phyloP scores from a whole-genome alignment of 306 rosid species.

The Vigna trinervia region DNA sequence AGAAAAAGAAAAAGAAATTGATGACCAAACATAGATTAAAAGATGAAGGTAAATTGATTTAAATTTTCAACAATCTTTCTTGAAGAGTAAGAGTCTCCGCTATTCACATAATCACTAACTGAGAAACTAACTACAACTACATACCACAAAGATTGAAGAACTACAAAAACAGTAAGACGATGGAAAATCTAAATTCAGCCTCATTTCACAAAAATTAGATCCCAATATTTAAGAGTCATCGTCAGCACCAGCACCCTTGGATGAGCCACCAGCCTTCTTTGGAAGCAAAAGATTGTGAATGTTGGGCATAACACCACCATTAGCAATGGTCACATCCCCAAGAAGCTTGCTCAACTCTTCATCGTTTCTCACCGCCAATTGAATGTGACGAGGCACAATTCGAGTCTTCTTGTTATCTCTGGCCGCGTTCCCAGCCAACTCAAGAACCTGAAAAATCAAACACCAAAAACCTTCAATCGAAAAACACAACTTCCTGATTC shows the following conservation, averaged over 20 bases:
- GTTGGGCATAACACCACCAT: slow-evolving; percentile 98
- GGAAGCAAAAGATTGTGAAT: slow-evolving; percentile 91
- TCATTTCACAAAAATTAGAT: background rate
- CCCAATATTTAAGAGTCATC: slow-evolving; percentile 61
- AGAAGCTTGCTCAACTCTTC: slow-evolving; percentile 94
- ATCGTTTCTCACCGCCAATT: slow-evolving; percentile 80
- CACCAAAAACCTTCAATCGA: background rate
- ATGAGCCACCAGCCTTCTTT: slow-evolving; percentile 75
- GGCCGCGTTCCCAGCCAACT: slow-evolving; percentile 92
- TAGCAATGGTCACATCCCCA: slow-evolving; percentile 90
- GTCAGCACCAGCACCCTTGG: slow-evolving; percentile 70
- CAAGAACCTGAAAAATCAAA: slow-evolving; percentile 63
- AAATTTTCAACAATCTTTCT: slow-evolving; percentile 7
- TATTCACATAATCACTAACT: slow-evolving; percentile 68
- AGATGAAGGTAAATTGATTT: background rate
- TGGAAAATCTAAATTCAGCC: background rate
- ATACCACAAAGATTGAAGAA: slow-evolving; percentile 3
- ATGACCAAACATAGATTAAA: background rate
- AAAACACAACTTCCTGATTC: too few species aligned
- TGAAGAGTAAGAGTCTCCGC: slow-evolving; percentile 39
- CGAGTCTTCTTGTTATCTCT: slow-evolving; percentile 95
- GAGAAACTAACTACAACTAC: slow-evolving; percentile 47
- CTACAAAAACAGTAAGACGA: background rate
- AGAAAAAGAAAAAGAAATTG: background rate
- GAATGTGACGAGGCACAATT: slow-evolving; percentile 89